Conservation (phyloP, 495 filamentous ascomycete genomes). For the Evernia prunastri region DNA sequence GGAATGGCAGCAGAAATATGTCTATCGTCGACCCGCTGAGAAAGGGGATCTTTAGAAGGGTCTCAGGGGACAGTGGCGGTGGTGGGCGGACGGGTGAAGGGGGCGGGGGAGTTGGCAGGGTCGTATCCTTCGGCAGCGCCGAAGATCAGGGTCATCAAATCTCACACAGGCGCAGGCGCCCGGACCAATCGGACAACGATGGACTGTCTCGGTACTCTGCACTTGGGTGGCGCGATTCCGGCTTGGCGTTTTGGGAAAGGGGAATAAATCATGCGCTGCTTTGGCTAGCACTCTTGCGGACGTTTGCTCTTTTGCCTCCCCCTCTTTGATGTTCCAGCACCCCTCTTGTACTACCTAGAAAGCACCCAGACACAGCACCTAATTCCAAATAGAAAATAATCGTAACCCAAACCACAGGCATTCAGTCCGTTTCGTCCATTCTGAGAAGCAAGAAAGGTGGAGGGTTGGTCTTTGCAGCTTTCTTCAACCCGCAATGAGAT, state of each 20-base stretch:
- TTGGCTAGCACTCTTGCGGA: background rate
- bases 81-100: too few species aligned
- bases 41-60: too few species aligned
- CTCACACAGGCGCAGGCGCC: background rate
- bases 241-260: background rate
- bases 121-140: too few species aligned
- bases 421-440: too few species aligned
- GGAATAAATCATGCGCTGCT: background rate
- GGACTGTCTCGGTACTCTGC: background rate
- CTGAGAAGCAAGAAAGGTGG: too few species aligned
- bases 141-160: background rate
- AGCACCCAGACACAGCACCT: background rate
- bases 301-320: background rate
- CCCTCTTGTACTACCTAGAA: background rate
- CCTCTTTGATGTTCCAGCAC: background rate
- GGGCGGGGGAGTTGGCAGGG: too few species aligned
- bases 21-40: too few species aligned
- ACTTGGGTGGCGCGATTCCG: background rate
- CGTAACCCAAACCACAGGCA: background rate
- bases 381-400: background rate
- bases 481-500: too few species aligned
- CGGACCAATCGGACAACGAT: background rate
- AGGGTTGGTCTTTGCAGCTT: too few species aligned
- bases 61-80: too few species aligned
- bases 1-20: too few species aligned